Evolutionary conservation across 139 green algal genomes (phyloP), one percentile per base, ranked within the genome.

Genomic region (Haematococcus lacustris): DNA sequence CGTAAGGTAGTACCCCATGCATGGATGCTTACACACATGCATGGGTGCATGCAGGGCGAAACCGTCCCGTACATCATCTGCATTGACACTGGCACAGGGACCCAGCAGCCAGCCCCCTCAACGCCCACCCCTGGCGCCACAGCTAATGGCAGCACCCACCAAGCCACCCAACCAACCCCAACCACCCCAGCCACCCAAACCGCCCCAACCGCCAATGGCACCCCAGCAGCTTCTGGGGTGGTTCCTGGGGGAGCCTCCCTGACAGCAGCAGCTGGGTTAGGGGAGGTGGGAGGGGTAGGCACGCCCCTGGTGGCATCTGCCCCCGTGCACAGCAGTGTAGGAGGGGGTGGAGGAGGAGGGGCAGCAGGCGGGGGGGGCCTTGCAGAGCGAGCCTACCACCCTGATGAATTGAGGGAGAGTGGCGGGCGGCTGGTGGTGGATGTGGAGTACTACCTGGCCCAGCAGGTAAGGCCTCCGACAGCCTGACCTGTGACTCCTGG

Each of bases 11-110:
- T 13, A 33, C 4, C 7, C 7, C 7, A 61, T 66, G 1, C 50
- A 43, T 28, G 33, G 25, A 41, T 47, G 28, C 51, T n/a, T 68
- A 25, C 9, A 2, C 25, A 53, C 62, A 38, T 7, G 30, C 41
- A 40, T 35, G 30, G 43, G 3, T 65, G 25, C 28, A 0, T 38
- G 71, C 80, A 87, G 76, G 93, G 93, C 6, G 93, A 98, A 71
- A 97, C 93, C 2, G 91, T 99, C 71, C 93, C 95, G 23, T 99
- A 98, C 83, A 82, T 99, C 66, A 97, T 99, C 70, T 97, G 91
- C 82, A 70, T 90, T 7, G 77, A 91, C 35, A 5, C 28, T 35
- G 13, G 6, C 51, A 76, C 32, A 41, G 71, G 64, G 26, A 68
- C 33, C 3, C 7, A 41, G n/a, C n/a, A n/a, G n/a, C n/a, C n/a